Evolutionary conservation across 495 filamentous ascomycete species (phyloP), one percentile per base, ranked within the genome.

Genomic region (Neurospora hispaniola): DNA sequence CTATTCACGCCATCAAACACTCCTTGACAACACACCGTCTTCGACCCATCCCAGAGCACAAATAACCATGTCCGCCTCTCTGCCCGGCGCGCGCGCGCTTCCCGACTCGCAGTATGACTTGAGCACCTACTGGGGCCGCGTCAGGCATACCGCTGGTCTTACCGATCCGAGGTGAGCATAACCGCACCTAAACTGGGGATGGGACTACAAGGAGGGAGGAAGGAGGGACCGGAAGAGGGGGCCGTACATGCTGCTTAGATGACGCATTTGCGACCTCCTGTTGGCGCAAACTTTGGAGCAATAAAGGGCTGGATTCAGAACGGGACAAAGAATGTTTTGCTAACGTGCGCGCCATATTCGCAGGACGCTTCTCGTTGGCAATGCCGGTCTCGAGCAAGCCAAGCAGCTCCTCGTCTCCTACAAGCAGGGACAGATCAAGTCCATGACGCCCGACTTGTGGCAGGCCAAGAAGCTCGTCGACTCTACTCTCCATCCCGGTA

Each of bases 401-500:
- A 98, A 97, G 80, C 81, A 81, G 68, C 81, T 95, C 54, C 84
- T 99, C 62, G 82, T 90, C 10, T 84, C 86, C 20, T 99, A 97
- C 83, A 98, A 98, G 85, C 85, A 87, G 75, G 93, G 92, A 73
- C 85, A 91, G 76, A 84, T 92, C 71, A 86, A 86, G 71, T 79
- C 82, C 35, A 97, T 98, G 94, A 97, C 90, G 8, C 90, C 94
- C 10, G 92, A 97, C 76, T 81, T 98, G 76, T 99, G 96, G 96
- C 86, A 85, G 73, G 96, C 96, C 43, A 99, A 99, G 88, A 97
- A 98, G 86, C 89, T 97, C 72, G 90, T 97, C 31, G 96, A 99
- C 82, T 94, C 96, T 66, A 98, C 96, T 9, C 80, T 99, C 71
- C 96, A 99, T 81, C 96, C 96, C 66, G 93, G 92, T 93, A 88